Evolutionary conservation across 306 rosid genomes (phyloP).

Genomic region (Amphicarpaea edgeworthii): DNA sequence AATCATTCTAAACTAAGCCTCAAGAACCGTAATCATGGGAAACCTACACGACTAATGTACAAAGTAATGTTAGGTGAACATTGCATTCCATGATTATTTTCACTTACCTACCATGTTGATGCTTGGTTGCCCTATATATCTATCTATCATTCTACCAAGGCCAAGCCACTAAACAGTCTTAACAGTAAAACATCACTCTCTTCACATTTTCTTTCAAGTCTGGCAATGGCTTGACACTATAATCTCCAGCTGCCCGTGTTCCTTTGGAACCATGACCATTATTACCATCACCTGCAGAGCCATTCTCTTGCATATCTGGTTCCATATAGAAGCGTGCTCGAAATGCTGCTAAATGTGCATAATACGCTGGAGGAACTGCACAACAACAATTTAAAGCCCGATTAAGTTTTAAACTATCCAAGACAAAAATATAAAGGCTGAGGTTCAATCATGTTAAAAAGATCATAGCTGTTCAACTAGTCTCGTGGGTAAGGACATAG

Average conservation of each 20-base stretch:
- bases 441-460: background rate
- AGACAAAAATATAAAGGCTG: constrained; percentile 17
- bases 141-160: constrained; percentile 13
- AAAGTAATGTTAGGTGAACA: constrained; percentile 40
- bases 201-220: constrained; percentile 91
- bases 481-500: too few species aligned
- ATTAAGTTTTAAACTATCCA: background rate
- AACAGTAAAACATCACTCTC: constrained; percentile 96
- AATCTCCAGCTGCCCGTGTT: constrained; percentile 63
- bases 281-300: constrained; percentile 54
- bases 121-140: background rate
- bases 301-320: constrained; percentile 84
- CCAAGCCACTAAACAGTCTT: constrained; percentile 43
- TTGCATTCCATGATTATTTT: constrained; percentile 42
- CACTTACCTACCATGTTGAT: constrained; percentile 11
- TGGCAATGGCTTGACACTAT: constrained; percentile 87
- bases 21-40: constrained; percentile 51
- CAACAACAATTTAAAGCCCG: constrained; percentile 29
- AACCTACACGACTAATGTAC: constrained; percentile 47
- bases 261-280: constrained; percentile 60
- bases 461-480: background rate
- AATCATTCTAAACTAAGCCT: constrained; percentile 48
- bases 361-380: constrained; percentile 94
- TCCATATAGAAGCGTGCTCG: constrained; percentile 95
- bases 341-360: constrained; percentile 95